These are phyloP conservation scores for Coniosporium apollinis DNA, from an alignment of 495 filamentous ascomycete species.

Conservation along the genomic window DNA sequence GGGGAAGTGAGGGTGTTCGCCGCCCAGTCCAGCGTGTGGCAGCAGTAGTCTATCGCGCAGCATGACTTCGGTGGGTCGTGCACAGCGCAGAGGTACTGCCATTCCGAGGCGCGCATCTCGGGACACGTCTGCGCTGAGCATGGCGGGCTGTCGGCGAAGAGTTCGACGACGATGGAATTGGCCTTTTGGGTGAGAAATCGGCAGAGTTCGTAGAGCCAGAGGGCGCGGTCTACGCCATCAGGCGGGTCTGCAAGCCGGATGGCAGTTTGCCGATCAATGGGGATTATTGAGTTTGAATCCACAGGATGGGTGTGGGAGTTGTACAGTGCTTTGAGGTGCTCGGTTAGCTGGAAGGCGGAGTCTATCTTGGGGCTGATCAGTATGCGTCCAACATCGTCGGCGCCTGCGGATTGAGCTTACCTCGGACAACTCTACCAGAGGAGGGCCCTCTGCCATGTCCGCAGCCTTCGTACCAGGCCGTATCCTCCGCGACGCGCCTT, in stretches of 20 bases:
- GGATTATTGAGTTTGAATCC: constrained; percentile 33
- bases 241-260: constrained; percentile 59
- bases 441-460: constrained; percentile 84
- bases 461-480: constrained; percentile 77
- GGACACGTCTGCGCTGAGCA: constrained; percentile 79
- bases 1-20: constrained; percentile 75
- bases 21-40: constrained; percentile 94
- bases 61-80: constrained; percentile 89
- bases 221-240: constrained; percentile 56
- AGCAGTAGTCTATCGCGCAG: constrained; percentile 97
- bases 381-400: no score
- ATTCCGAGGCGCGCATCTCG: constrained; percentile 96
- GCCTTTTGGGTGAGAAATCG: constrained; percentile 86
- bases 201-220: constrained; percentile 97
- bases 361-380: no score
- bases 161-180: constrained; percentile 77
- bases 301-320: constrained; percentile 54
- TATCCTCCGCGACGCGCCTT: constrained; percentile 65
- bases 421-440: constrained; percentile 67
- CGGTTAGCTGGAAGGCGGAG: constrained; percentile 93
- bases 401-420: constrained; percentile 45
- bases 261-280: constrained; percentile 61
- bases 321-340: constrained; percentile 88
- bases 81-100: constrained; percentile 97
- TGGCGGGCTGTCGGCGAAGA: constrained; percentile 75